These are phyloP conservation scores for Pulveroboletus sp. DNA, from an alignment of 768 basidiomycete genomes.

Conservation along the genomic window DNA sequence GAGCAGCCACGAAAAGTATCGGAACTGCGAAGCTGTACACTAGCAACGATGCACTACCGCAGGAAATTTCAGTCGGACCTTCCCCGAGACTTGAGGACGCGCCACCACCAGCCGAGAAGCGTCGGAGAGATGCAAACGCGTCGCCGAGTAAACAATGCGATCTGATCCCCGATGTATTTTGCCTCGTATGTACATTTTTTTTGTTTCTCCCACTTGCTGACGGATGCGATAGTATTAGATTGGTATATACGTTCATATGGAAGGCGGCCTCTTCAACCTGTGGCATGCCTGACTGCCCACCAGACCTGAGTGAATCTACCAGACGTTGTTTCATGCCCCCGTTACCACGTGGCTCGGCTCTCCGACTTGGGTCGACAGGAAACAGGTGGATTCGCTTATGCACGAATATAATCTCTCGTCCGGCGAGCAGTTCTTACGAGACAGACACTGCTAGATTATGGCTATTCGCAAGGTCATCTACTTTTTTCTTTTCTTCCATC, in stretches of 20 bases:
- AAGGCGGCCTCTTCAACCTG: conserved; percentile 26
- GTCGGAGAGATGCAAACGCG: not conserved
- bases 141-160: not conserved
- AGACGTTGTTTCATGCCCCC: conserved; percentile 30
- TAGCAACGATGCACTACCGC: too few species aligned
- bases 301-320: conserved; percentile 42
- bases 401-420: not conserved
- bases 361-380: not conserved
- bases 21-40: too few species aligned
- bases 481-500: not conserved
- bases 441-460: not conserved
- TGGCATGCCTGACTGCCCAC: conserved; percentile 38
- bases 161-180: conserved; percentile 7
- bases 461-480: not conserved
- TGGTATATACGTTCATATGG: conserved; percentile 33
- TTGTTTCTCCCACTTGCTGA: not conserved
- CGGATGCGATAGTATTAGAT: conserved; percentile 25
- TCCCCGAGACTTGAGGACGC: not conserved
- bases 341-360: conserved; percentile 14
- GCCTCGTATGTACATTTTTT: not conserved
- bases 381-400: not conserved
- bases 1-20: not conserved
- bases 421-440: not conserved
- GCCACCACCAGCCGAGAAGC: not conserved
- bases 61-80: too few species aligned